Evolutionary conservation across 176 grass and related monocot species (phyloP), one percentile per base, ranked within the genome.

Genomic region (Eleusine indica): DNA sequence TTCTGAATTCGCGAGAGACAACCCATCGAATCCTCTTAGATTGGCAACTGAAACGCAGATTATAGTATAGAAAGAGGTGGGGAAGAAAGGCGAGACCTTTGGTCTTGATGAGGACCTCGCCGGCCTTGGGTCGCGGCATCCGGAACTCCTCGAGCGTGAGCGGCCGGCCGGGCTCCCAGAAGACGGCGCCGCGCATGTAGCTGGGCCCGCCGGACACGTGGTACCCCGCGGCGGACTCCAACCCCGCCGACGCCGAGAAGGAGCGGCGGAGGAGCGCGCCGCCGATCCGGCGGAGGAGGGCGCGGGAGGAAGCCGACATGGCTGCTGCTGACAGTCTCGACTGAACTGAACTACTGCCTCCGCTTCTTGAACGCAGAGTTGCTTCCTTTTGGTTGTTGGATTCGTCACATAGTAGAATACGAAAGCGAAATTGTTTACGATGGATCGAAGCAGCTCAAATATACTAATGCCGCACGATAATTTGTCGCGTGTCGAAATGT

Each of bases 121-220:
- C 96, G 73, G 93, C 87, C 86, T 99, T 99, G 77, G 96, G 96
- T 4, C 91, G 83, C 42, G 96, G 96, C 96, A 99, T 99, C 49
- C 68, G 83, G 74, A 99, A 95, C 49, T 99, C 96, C 91, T 99
- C 96, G 72, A 94, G 68, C 9, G 93, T 88, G 30, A 98, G 93
- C 52, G 96, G 93, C 12, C 96, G 91, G 61, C 94, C 94, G n/a
- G 96, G 87, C 86, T 98, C 96, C 87, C 94, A 95, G 91, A 98
- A 98, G 73, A 98, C 93, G 6, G 88, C 73, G 52, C 83, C 93
- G 73, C 87, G 88, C 96, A 98, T 96, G 83, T 68, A 98, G 85
- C 91, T 94, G 10, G 93, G 86, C 32, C 87, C 93, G 14, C 96
- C 93, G 2, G 83, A 81, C 17, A 94, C 96, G 81, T 94, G 86